These are phyloP conservation scores for Hypsizygus ulmarius DNA, from an alignment of 1,284 basidiomycete genomes.

Conservation along the genomic window DNA sequence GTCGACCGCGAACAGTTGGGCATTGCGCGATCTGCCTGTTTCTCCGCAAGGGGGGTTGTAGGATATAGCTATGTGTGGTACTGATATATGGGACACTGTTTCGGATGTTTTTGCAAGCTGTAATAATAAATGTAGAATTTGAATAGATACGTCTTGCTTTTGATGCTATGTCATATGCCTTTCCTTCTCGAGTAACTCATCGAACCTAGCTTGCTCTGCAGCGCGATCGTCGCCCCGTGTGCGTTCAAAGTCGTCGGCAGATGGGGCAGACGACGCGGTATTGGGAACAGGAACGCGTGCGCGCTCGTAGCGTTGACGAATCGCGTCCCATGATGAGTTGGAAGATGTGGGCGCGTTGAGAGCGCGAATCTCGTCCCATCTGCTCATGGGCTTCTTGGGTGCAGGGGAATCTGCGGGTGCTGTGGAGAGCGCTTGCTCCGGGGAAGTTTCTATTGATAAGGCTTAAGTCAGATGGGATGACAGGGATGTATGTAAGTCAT, in stretches of 20 bases:
- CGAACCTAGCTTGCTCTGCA: constrained; percentile 53
- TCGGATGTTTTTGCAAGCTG: constrained; percentile 1
- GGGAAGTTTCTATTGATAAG: constrained; percentile 7
- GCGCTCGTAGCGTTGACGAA: constrained; percentile 60
- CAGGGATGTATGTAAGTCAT: neutral
- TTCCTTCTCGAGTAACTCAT: constrained; percentile 57
- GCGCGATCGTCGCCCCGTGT: constrained; percentile 33
- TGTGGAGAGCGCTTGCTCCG: neutral
- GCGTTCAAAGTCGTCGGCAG: constrained; percentile 5
- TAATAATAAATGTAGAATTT: constrained; percentile 10
- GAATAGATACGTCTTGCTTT: neutral
- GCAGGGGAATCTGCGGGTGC: constrained; percentile 12
- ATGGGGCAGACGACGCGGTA: constrained; percentile 1
- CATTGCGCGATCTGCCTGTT: constrained; percentile 18
- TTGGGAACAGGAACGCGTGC: constrained; percentile 19
- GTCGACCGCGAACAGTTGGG: constrained; percentile 16
- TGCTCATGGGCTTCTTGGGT: constrained; percentile 31
- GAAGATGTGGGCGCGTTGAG: constrained; percentile 45
- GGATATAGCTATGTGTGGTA: constrained; percentile 10
- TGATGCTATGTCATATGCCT: constrained; percentile 32
- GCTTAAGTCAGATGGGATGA: neutral
- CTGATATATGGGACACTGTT: constrained; percentile 4
- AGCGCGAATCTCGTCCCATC: constrained; percentile 65
- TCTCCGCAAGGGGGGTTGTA: constrained; percentile 13
- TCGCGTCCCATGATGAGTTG: constrained; percentile 61